These are phyloP conservation scores for Leccinum disarticulatum DNA, from an alignment of 768 basidiomycete genomes.

Conservation along the genomic window DNA sequence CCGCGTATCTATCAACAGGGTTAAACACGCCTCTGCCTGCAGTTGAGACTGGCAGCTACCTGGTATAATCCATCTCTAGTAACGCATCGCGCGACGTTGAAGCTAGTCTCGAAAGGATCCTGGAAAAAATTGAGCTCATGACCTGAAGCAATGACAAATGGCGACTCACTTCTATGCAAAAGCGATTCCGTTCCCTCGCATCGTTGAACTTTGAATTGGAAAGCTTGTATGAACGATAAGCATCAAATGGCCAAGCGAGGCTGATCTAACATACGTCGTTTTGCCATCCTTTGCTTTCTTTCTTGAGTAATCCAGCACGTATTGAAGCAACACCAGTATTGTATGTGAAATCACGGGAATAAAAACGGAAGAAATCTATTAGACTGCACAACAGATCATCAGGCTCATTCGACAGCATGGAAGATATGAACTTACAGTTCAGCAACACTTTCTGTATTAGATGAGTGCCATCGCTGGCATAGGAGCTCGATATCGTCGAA, in stretches of 20 bases:
- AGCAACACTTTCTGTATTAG: conserved; percentile 88
- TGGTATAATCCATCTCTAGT: conserved; percentile 96
- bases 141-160: background rate
- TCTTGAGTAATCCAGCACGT: conserved; percentile 83
- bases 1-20: conserved; percentile 77
- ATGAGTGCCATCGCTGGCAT: conserved; percentile 90
- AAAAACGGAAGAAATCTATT: conserved; percentile 98
- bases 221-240: conserved; percentile 35
- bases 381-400: conserved; percentile 50
- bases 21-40: background rate
- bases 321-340: conserved; percentile 91
- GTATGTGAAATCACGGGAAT: conserved; percentile 90
- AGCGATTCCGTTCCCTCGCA: conserved; percentile 84
- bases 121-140: conserved; percentile 31
- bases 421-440: conserved; percentile 64
- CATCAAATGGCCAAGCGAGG: background rate
- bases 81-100: conserved; percentile 95
- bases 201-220: conserved; percentile 60
- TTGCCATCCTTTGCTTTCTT: conserved; percentile 93
- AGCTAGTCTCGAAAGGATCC: conserved; percentile 97
- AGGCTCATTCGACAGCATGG: background rate
- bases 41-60: conserved; percentile 38
- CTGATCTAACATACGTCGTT: conserved; percentile 65
- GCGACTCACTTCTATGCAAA: conserved; percentile 85
- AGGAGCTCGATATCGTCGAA: conserved; percentile 96